phyloP scores from a whole-genome alignment of 805 yeast genomes.

The Saturnispora silvae region DNA sequence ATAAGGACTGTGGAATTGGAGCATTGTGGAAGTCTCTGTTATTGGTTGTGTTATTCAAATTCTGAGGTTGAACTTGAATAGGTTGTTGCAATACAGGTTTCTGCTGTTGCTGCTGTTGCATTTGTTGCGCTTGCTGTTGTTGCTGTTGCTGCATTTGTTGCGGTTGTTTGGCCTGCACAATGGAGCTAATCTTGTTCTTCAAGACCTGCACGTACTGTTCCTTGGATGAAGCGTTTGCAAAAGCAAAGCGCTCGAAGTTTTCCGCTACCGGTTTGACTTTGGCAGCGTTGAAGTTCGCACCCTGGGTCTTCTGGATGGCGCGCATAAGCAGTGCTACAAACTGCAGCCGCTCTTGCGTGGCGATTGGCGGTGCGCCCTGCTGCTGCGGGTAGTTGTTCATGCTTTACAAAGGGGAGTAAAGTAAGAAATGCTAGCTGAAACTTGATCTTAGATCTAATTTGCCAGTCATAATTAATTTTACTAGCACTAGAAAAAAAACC shows the following conservation, averaged over 20 bases:
- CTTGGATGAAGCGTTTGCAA: constrained; percentile 43
- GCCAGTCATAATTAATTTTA: too few relatives aligned
- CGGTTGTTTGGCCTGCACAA: constrained; percentile 27
- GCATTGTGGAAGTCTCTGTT: constrained; percentile 42
- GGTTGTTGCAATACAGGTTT: constrained; percentile 5
- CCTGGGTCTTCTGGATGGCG: constrained; percentile 26
- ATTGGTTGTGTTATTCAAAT: constrained; percentile 10
- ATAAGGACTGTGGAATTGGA: constrained; percentile 62
- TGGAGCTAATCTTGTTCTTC: constrained; percentile 28
- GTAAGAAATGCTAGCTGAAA: background rate
- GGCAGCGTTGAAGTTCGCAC: constrained; percentile 22
- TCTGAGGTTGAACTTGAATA: constrained; percentile 1
- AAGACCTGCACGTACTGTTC: constrained; percentile 46
- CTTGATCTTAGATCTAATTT: too few relatives aligned
- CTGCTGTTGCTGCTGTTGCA: constrained; percentile 13
- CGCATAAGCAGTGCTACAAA: constrained; percentile 25
- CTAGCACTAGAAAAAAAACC: too few relatives aligned
- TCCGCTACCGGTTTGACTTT: constrained; percentile 49
- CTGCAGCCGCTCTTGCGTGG: constrained; percentile 24
- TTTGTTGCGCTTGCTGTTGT: constrained; percentile 6
- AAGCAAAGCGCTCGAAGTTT: constrained; percentile 61
- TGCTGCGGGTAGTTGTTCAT: constrained; percentile 8
- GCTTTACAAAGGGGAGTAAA: background rate
- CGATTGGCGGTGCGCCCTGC: constrained; percentile 16
- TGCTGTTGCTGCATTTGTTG: constrained; percentile 16